These are phyloP conservation scores for Linnemannia elongata DNA, from an alignment of 192 early-diverging fungal species.

Conservation along the genomic window DNA sequence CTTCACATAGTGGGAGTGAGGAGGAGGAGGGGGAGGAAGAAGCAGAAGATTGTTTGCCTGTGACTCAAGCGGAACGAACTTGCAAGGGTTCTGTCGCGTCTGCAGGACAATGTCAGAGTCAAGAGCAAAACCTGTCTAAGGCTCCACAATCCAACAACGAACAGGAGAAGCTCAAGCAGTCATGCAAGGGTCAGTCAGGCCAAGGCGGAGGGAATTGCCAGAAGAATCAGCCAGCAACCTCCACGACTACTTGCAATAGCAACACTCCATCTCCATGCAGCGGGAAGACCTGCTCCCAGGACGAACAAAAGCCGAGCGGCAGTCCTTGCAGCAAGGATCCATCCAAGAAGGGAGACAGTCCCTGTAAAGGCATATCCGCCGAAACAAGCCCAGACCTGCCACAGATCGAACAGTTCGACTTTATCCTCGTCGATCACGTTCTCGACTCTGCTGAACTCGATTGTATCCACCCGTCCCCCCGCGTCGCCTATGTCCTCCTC, in stretches of 20 bases:
- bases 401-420: conserved; percentile 35
- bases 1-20: neutral
- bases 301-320: neutral
- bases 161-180: neutral
- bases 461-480: conserved; percentile 44
- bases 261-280: neutral
- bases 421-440: conserved; percentile 52
- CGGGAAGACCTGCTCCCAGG: neutral
- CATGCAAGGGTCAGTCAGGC: neutral
- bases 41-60: neutral
- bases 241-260: neutral
- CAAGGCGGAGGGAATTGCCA: neutral
- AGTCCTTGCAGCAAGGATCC: neutral
- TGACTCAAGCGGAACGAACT: neutral
- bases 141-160: too few species aligned
- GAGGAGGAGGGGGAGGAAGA: neutral
- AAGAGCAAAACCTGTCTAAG: too few species aligned
- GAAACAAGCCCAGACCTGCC: neutral
- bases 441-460: conserved; percentile 46
- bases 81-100: neutral
- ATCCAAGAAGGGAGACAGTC: neutral
- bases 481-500: conserved; percentile 37
- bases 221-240: neutral
- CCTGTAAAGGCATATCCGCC: neutral
- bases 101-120: neutral